Evolutionary conservation across 805 yeast species (phyloP), one percentile per base, ranked within the genome.

Genomic region (Cyberlindnera samutprakarnensis): DNA sequence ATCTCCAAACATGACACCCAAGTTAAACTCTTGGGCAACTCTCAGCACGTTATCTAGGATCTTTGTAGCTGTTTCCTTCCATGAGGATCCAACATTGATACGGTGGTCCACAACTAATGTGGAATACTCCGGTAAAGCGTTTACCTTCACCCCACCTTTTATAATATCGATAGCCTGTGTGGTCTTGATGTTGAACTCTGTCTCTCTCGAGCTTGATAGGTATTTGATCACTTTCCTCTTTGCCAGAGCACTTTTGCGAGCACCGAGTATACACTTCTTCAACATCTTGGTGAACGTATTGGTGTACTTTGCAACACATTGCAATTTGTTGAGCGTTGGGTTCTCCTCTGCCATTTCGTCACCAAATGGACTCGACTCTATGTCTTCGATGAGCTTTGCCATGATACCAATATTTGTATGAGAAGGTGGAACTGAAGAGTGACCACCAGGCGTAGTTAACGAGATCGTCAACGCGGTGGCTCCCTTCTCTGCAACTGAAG

Each of bases 381-480:
- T 62, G 25, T 47, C 43, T 10, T 55, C 47, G 14, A 75, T 57
- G 31, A 79, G 57, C 39, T 74, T 70, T 3, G 80, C 61, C 38
- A 73, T 53, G 17, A 80, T 63, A 3, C 86, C 90, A 51, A 82
- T 78, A 8, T 77, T 66, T 3, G 87, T 78, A 50, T 78, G 84
- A 28, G 67, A 73, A 0, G 84, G 84, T 2, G 87, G 86, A 22
- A 67, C 51, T 8, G 82, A 74, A 1, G 84, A 70, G 45, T 78
- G 87, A 6, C 87, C 87, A 18, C 87, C 87, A 7, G 73, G 71
- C 18, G 81, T 75, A 13, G 59, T 54, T 25, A 80, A 54, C 4
- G 61, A 58, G 25, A 78, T 60, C 20, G 52, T 51, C 24, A 75
- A 54, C 31, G 73, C 75, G n/a, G 76, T 50, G 37, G 63, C 65